Evolutionary conservation across 257 asterid genomes (phyloP).

Genomic region (Hygrophila difformis): DNA sequence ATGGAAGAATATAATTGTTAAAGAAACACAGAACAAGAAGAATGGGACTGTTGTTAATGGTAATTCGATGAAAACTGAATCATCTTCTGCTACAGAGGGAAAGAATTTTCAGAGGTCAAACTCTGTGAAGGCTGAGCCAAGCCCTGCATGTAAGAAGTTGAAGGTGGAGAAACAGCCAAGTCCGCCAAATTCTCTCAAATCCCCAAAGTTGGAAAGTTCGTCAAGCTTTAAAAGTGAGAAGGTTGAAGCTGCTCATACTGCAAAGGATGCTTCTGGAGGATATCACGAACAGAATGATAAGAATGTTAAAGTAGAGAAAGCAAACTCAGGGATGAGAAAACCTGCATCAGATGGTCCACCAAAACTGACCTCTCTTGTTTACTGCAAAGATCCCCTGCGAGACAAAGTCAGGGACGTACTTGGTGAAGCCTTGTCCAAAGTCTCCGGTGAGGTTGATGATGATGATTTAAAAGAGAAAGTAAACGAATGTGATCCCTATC

Average conservation of each 20-base stretch:
- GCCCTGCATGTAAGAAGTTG: slow-evolving; percentile 23
- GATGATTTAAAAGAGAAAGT: slow-evolving; percentile 35
- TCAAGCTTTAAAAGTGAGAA: slow-evolving; percentile 25
- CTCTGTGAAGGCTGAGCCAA: slow-evolving; percentile 43
- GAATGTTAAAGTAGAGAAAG: slow-evolving; percentile 36
- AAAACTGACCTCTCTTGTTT: slow-evolving; percentile 41
- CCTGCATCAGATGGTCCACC: slow-evolving; percentile 29
- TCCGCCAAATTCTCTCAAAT: slow-evolving; percentile 23
- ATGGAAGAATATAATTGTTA: slow-evolving; percentile 69
- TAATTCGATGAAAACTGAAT: slow-evolving; percentile 28
- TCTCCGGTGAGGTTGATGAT: slow-evolving; percentile 29
- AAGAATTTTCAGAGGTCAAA: slow-evolving; percentile 34
- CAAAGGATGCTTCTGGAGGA: slow-evolving; percentile 19
- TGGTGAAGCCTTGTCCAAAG: slow-evolving; percentile 49
- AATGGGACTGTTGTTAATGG: slow-evolving; percentile 30
- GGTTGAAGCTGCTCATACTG: slow-evolving; percentile 18
- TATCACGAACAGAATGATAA: slow-evolving; percentile 27
- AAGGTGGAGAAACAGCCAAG: slow-evolving; percentile 31
- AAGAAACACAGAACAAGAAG: slow-evolving; percentile 59
- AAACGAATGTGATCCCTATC: slow-evolving; percentile 52
- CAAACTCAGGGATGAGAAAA: slow-evolving; percentile 22
- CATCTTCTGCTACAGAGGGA: slow-evolving; percentile 21
- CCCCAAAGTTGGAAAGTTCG: slow-evolving; percentile 28
- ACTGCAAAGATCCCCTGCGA: slow-evolving; percentile 47
- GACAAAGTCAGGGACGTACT: slow-evolving; percentile 49